Evolutionary conservation across 2,329 filamentous ascomycete species (phyloP).

Genomic region (Phoma sp.): DNA sequence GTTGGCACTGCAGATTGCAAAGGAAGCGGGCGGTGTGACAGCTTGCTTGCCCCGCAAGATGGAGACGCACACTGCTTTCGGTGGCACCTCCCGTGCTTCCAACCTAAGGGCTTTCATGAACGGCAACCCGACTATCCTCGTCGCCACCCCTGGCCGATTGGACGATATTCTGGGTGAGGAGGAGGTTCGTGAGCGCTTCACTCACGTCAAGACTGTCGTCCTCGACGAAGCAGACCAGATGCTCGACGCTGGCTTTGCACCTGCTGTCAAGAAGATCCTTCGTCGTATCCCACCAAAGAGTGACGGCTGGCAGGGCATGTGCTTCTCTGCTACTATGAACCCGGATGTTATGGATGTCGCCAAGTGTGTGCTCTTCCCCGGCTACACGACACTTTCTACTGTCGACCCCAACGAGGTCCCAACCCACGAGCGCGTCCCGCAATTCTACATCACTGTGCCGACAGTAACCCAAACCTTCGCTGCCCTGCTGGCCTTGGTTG

Average conservation of each 20-base stretch:
- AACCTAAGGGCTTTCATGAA: slow-evolving; percentile 43
- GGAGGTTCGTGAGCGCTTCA: slow-evolving; percentile 54
- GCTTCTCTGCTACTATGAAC: slow-evolving; percentile 55
- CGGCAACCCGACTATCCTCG: slow-evolving; percentile 51
- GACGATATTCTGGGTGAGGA: slow-evolving; percentile 55
- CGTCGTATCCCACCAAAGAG: slow-evolving; percentile 58
- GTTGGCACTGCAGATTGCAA: slow-evolving; percentile 58
- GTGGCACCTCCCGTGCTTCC: slow-evolving; percentile 44
- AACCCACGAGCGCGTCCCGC: slow-evolving; percentile 56
- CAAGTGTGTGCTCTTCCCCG: slow-evolving; percentile 51
- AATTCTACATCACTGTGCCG: slow-evolving; percentile 55
- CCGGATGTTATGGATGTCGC: slow-evolving; percentile 54
- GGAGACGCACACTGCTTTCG: slow-evolving; percentile 55
- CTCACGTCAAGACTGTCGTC: slow-evolving; percentile 53
- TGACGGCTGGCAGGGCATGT: slow-evolving; percentile 58
- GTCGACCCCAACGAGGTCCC: slow-evolving; percentile 53
- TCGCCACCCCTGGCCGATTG: slow-evolving; percentile 57
- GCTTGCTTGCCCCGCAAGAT: slow-evolving; percentile 47
- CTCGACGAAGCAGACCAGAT: slow-evolving; percentile 54
- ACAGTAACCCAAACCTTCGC: slow-evolving; percentile 53
- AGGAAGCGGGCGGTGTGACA: slow-evolving; percentile 52
- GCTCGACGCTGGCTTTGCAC: slow-evolving; percentile 60
- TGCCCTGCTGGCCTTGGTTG: slow-evolving; percentile 53
- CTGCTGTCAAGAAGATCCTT: slow-evolving; percentile 60
- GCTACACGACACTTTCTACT: slow-evolving; percentile 52